These are phyloP conservation scores for Helminthosporium solani DNA, from an alignment of 2,329 filamentous ascomycete species.

Conservation along the genomic window DNA sequence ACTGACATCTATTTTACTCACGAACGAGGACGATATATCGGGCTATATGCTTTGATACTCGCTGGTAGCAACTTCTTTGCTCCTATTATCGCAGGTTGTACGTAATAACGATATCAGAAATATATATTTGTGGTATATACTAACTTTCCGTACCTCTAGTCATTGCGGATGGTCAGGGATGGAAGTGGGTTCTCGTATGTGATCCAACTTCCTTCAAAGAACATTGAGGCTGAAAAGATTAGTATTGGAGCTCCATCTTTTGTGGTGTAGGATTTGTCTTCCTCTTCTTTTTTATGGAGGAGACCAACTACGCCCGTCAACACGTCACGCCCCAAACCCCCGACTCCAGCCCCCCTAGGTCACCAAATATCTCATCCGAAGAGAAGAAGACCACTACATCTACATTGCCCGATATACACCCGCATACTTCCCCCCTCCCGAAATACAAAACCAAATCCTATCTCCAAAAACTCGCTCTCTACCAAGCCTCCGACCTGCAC, in stretches of 20 bases:
- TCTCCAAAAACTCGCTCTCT: conserved; percentile 34
- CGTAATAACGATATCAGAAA: no score
- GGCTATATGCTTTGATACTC: conserved; percentile 34
- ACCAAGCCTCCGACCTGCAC: conserved; percentile 27
- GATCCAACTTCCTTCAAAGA: background rate
- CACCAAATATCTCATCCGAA: conserved; percentile 1
- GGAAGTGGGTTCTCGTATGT: conserved; percentile 35
- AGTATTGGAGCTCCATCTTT: conserved; percentile 58
- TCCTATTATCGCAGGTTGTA: conserved; percentile 39
- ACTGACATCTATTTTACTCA: conserved; percentile 45
- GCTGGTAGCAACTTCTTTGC: conserved; percentile 41
- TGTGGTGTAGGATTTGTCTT: conserved; percentile 51
- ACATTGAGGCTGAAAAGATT: background rate
- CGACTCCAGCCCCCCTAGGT: background rate
- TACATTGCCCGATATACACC: background rate
- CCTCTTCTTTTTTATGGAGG: conserved; percentile 61
- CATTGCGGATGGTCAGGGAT: conserved; percentile 39
- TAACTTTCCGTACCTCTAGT: no score
- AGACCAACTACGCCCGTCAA: conserved; percentile 53
- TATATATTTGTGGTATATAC: no score
- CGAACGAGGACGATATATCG: conserved; percentile 35
- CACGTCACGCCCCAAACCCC: background rate
- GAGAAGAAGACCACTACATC: conserved; percentile 11
- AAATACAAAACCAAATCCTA: conserved; percentile 32
- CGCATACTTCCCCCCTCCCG: background rate